Base-by-base conservation (phyloP, 805 yeast species). In the Nakazawaea holstii region DNA sequence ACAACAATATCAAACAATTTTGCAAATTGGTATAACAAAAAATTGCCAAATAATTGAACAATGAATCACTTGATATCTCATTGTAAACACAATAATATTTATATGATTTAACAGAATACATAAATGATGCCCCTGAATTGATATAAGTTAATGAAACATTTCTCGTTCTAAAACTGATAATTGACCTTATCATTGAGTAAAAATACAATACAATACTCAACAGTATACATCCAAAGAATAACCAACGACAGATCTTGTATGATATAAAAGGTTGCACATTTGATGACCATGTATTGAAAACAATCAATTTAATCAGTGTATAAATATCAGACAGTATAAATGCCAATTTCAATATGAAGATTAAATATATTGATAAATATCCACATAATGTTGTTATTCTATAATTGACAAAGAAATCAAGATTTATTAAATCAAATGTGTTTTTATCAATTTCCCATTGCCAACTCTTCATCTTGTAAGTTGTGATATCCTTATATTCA, bases 211-310 rank as follows among this genome's bases (percentile, higher is more conserved):
- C 64, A 42, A 87, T 69, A 8, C 92, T 84, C 46, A 86, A 75
- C 10, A 89, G 73, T 50, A 89, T 89, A 61, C 96, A 89, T 3
- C 84, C 87, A 15, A 85, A 79, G 59, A 84, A 85, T n/a, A 85
- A 66, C 92, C 92, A 85, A 58, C 68, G 78, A 49, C 71, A 75
- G 48, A 74, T 79, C 59, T 56, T 75, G 50, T 76, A 72, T 0
- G 81, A 68, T 3, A 78, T 60, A 51, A 60, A 68, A 4, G 83
- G 82, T 46, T 68, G 58, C 29, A 73, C 63, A 39, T 70, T 64
- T 4, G 79, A 71, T 3, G 82, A 73, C 92, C 92, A 84, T 40
- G 77, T 70, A 58, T 84, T 77, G 61, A 83, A 81, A 1, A 85
- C 94, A 54, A 88, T 68, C 37, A 89, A 74, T 55, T 77, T 80